Conservation (phyloP, 345 rosid genomes). For the Salix dunnii region DNA sequence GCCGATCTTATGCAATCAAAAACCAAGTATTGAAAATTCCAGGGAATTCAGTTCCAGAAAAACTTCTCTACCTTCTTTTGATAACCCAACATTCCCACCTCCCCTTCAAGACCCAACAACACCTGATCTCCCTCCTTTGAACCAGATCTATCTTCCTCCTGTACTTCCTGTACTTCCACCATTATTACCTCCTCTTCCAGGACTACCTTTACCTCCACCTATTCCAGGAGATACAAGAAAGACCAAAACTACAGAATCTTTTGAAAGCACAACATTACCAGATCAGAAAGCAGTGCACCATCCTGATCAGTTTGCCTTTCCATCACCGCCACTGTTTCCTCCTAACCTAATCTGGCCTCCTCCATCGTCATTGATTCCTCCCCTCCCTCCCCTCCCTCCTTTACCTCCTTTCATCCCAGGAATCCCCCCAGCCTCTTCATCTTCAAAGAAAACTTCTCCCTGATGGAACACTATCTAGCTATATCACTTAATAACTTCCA, state of each 20-base stretch:
- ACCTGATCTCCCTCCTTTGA: constrained; percentile 18
- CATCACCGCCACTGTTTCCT: constrained; percentile 9
- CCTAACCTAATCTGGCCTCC: constrained; percentile 31
- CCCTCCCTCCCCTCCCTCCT: constrained; percentile 25
- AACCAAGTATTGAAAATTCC: constrained; percentile 33
- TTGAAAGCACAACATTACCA: background rate
- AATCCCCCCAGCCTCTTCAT: constrained; percentile 11
- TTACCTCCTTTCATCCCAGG: constrained; percentile 4
- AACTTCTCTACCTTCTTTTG: background rate
- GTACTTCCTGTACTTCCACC: constrained; percentile 52
- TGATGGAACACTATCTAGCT: constrained; percentile 10
- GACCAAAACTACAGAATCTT: constrained; percentile 2
- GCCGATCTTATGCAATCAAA: constrained; percentile 58
- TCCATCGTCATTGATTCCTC: constrained; percentile 29
- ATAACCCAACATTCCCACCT: constrained; percentile 36
- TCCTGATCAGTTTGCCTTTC: constrained; percentile 7
- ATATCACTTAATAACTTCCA: background rate
- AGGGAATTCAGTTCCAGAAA: constrained; percentile 14
- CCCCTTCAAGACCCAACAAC: constrained; percentile 38
- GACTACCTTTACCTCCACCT: constrained; percentile 40
- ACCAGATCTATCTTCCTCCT: constrained; percentile 22
- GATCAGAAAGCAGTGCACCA: constrained; percentile 7
- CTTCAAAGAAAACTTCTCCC: constrained; percentile 19
- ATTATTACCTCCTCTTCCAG: constrained; percentile 49
- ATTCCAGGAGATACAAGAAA: constrained; percentile 25